Percentiles rank a stretch among this genome's conserved stretches.
phyloP scores from a whole-genome alignment of 2,329 filamentous ascomycete genomes.

The Penicillium sumatraense region DNA sequence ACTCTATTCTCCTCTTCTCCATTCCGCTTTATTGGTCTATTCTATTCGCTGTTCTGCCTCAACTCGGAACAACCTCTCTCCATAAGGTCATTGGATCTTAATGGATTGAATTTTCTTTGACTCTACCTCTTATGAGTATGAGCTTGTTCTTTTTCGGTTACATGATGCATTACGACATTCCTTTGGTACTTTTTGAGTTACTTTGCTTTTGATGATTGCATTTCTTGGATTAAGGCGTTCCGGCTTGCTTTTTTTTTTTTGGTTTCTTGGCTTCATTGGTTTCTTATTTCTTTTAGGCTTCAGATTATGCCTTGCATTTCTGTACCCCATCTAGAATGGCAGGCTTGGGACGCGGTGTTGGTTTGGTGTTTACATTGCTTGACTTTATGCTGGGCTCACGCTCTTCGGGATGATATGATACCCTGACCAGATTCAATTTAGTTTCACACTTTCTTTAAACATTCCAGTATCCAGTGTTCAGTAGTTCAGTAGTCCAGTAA shows the following conservation, averaged over 20 bases:
- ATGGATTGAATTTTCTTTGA: no score
- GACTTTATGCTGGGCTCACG: no score
- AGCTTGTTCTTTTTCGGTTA: neutral
- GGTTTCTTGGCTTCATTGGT: slow-evolving; percentile 9
- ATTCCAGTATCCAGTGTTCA: neutral
- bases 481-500: neutral
- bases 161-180: slow-evolving; percentile 17
- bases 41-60: neutral
- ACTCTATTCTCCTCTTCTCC: neutral
- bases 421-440: slow-evolving; percentile 28
- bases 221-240: no score
- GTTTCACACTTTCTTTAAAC: slow-evolving; percentile 13
- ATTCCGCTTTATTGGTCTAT: no score
- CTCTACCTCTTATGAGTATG: no score
- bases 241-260: slow-evolving; percentile 16
- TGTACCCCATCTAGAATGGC: slow-evolving; percentile 25
- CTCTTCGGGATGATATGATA: slow-evolving; percentile 29
- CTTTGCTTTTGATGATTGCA: neutral
- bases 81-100: no score
- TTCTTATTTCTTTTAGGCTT: neutral
- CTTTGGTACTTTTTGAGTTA: slow-evolving; percentile 10
- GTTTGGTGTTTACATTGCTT: slow-evolving; percentile 2
- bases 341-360: slow-evolving; percentile 20
- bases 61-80: no score
- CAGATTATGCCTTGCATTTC: no score